A percentile compares a stretch with the other conserved stretches of the same genome.
Evolutionary conservation across 257 asterid genomes (phyloP).

Genomic region (Ballota nigra): DNA sequence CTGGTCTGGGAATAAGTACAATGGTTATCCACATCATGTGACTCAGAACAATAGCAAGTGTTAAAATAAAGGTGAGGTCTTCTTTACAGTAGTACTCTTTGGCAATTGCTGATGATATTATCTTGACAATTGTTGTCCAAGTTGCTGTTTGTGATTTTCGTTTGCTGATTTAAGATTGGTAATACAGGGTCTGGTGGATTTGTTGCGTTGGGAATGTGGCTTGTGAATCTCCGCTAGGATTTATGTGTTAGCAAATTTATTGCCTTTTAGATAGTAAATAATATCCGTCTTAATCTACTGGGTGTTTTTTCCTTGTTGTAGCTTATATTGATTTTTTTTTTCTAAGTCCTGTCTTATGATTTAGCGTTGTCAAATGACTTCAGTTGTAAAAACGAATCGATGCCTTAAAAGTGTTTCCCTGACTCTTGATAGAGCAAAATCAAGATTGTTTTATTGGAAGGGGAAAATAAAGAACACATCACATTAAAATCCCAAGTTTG

Average conservation of each 20-base stretch:
- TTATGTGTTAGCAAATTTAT: slow-evolving; percentile 17
- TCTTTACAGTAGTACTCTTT: slow-evolving; percentile 3
- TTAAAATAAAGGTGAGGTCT: slow-evolving; percentile 40
- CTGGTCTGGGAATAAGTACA: slow-evolving; percentile 68
- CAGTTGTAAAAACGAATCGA: background rate
- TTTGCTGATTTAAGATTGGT: slow-evolving; percentile 31
- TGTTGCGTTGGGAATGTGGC: slow-evolving; percentile 39
- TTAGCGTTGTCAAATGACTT: slow-evolving; percentile 12
- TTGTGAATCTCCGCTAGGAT: slow-evolving; percentile 35
- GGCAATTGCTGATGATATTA: slow-evolving; percentile 13
- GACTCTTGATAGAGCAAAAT: background rate
- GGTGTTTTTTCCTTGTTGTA: background rate
- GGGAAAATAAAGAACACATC: background rate
- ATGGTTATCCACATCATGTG: slow-evolving; percentile 48
- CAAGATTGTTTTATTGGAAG: slow-evolving; percentile 3
- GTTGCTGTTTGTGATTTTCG: slow-evolving; percentile 11
- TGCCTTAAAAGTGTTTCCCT: background rate
- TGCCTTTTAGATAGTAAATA: slow-evolving; percentile 11
- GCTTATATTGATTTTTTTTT: slow-evolving; percentile 1
- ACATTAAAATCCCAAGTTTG: background rate
- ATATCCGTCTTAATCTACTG: slow-evolving; percentile 14
- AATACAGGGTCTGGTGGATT: slow-evolving; percentile 34
- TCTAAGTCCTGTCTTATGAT: background rate
- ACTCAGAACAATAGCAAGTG: slow-evolving; percentile 50
- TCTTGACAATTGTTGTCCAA: slow-evolving; percentile 8